Evolutionary conservation across 495 filamentous ascomycete species (phyloP).

Genomic region (Ramalina intermedia): DNA sequence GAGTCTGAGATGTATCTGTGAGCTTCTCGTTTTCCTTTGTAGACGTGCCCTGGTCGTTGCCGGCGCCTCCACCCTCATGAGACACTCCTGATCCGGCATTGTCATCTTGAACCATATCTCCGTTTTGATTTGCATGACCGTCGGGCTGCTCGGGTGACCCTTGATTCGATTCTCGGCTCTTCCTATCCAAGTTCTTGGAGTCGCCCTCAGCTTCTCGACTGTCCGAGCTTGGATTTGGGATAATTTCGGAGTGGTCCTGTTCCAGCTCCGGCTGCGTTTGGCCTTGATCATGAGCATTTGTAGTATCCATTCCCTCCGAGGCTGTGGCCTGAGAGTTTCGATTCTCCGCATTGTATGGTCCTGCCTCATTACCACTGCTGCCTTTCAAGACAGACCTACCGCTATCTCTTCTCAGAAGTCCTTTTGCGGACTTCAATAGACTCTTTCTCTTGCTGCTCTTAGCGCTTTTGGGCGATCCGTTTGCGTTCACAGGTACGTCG

Average conservation of each 20-base stretch:
- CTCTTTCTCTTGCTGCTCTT: constrained; percentile 7
- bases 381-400: constrained; percentile 11
- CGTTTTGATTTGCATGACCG: background rate
- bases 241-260: background rate
- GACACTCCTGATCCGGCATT: background rate
- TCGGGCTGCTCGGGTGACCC: background rate
- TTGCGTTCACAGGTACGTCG: constrained; percentile 17
- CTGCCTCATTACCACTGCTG: constrained; percentile 5
- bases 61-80: background rate
- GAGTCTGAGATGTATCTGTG: constrained; percentile 38
- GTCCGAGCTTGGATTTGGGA: background rate
- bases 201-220: background rate
- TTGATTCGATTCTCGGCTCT: background rate
- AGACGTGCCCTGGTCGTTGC: background rate
- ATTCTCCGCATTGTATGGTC: constrained; percentile 10
- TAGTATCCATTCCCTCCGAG: background rate
- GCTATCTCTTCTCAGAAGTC: constrained; percentile 26
- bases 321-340: constrained; percentile 3
- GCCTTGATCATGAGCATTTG: too few relatives aligned
- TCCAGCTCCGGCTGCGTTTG: background rate
- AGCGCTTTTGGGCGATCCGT: constrained; percentile 23
- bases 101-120: background rate
- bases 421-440: constrained; percentile 23
- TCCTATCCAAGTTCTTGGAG: background rate
- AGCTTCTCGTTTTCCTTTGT: constrained; percentile 6